Evolutionary conservation across 805 yeast genomes (phyloP), one percentile per base, ranked within the genome.

Genomic region (Blastobotrys peoriensis): DNA sequence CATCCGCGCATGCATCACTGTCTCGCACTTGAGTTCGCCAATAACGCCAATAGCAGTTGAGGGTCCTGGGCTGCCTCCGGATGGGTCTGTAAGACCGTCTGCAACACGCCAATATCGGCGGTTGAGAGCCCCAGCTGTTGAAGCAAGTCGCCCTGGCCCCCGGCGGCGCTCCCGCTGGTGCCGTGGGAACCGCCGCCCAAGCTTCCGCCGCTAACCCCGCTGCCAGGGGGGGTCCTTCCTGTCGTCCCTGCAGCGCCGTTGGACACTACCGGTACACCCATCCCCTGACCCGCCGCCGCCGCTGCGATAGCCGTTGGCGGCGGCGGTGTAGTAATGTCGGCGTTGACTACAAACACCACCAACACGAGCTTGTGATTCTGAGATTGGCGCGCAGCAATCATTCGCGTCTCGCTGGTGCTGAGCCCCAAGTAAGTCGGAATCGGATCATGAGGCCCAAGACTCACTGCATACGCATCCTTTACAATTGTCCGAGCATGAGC

Each of bases 401-500:
- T 13, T 20, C 25, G 41, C 27, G 34, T 37, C 16, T 38, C 44
- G 28, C 36, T 40, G 5, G 27, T 34, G 3, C 44, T 38, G 5
- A 49, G 44, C 33, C 41, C 36, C 36, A 53, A 39, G 38, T 48
- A 58, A 5, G 45, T 53, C 3, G 62, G 64, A 3, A 49, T 19
- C 8, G 46, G 42, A 33, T 57, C 62, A 10, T 40, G 44, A 1
- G 54, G 42, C 3, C 38, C 49, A 5, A 73, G 44, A 1, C 81
- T 71, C 22, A 80, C 60, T 43, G 83, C 50, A 58, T 82, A 83
- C 5, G 82, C 73, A 60, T 83, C 89, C 54, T 80, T 81, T 33
- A 79, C 80, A 52, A 69, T 67, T 5, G 59, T 49, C 0, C 77
- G 75, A 42, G 67, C 67, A 16, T 66, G 68, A 19, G 3, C 13